These are phyloP conservation scores for Cladophialophora psammophila DNA, from an alignment of 2,329 filamentous ascomycete species.

Conservation along the genomic window DNA sequence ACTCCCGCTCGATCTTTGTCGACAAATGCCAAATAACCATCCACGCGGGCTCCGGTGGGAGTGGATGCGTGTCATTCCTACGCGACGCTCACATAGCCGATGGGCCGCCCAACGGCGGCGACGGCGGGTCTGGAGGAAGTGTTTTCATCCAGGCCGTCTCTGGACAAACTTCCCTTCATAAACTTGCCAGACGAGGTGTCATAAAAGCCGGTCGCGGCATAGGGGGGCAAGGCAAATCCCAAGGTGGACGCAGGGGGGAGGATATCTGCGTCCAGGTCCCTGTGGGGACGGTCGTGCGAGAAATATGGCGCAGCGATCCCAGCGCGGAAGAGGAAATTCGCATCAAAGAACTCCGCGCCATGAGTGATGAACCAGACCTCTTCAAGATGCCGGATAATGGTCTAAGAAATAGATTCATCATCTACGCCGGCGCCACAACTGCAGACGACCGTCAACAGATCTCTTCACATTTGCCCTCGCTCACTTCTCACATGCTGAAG, in stretches of 20 bases:
- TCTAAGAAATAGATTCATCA: slow-evolving; percentile 74
- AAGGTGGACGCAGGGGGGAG: slow-evolving; percentile 77
- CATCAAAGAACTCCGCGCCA: slow-evolving; percentile 43
- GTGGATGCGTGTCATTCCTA: slow-evolving; percentile 93
- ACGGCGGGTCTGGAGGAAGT: slow-evolving; percentile 89
- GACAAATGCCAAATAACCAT: slow-evolving; percentile 83
- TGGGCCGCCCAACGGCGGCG: slow-evolving; percentile 91
- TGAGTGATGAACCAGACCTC: slow-evolving; percentile 51
- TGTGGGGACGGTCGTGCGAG: slow-evolving; percentile 87
- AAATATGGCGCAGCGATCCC: slow-evolving; percentile 80
- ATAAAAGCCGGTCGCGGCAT: slow-evolving; percentile 55
- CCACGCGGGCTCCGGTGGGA: slow-evolving; percentile 80
- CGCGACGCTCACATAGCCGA: slow-evolving; percentile 88
- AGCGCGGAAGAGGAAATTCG: slow-evolving; percentile 69
- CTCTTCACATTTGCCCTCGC: slow-evolving; percentile 47
- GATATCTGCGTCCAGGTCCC: slow-evolving; percentile 90
- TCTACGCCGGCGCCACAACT: slow-evolving; percentile 75
- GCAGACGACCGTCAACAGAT: slow-evolving; percentile 33
- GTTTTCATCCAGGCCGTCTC: slow-evolving; percentile 93
- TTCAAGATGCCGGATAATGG: slow-evolving; percentile 43
- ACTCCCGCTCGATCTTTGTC: slow-evolving; percentile 80
- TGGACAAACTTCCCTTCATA: slow-evolving; percentile 91
- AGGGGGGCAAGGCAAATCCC: slow-evolving; percentile 57
- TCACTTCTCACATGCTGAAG: slow-evolving; percentile 37
- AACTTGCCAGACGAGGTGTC: slow-evolving; percentile 78